Base-by-base conservation (phyloP, 305 asterid genomes). In the Fraxinus angustifolia region DNA sequence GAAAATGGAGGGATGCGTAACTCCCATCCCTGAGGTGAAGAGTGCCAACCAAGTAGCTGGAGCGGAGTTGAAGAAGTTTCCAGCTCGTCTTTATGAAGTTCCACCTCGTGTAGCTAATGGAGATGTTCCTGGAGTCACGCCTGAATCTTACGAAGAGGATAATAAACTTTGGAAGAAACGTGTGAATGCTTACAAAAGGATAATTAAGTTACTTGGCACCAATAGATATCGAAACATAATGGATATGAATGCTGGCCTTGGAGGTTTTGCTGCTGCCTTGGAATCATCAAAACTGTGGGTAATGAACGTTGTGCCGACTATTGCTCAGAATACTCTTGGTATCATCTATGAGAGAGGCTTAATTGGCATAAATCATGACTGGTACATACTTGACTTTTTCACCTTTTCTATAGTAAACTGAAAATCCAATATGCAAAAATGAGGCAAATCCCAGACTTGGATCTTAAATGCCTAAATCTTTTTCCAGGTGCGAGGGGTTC, bases 191-290 rank as follows among this genome's bases (percentile, higher is more conserved):
- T 94, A 94, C 92, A 94, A 91, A 84, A 91, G 90, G 78, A 86
- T 78, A 31, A 83, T 78, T 45, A 86, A 78, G 81, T 81, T 93
- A 76, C 91, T 94, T 1, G 96, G 97, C 56, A 87, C 93, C 86
- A 78, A 94, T 34, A 90, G 96, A 85, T 93, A 89, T 78, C 90
- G 94, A 67, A 94, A 94, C 84, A 92, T 94, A 75, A 93, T 94
- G 98, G 98, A 94, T 82, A 94, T 92, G 98, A 94, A 93, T 87
- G 96, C 97, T 0, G 97, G 92, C 50, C 94, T 94, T 14, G 98
- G 98, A 82, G 91, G 98, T 68, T 93, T 94, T 79, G 97, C 98
- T 2, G 98, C 98, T 4, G 92, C 91, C 77, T 79, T 94, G 86
- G 91, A 91, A 28, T 94, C 97, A 48, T 81, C 96, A 3, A 93